Percentiles rank a stretch among this genome's conserved stretches.
Evolutionary conservation across 768 basidiomycete genomes (phyloP).

Genomic region (Pulveroboletus sp.): DNA sequence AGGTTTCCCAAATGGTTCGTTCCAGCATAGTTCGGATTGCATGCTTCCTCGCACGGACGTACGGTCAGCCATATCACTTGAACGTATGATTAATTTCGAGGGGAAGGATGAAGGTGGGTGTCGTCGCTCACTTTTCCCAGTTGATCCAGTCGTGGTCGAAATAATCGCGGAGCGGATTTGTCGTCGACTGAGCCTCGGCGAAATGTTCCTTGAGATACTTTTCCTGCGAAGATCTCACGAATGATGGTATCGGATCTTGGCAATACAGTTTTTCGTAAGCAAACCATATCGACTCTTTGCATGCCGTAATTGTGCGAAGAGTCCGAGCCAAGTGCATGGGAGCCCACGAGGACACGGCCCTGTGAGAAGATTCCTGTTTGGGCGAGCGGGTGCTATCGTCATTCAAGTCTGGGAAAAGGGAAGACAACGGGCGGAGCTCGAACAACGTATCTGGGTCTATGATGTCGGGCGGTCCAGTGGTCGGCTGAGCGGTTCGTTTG

Average conservation of each 20-base stretch:
- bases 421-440: conserved; percentile 29
- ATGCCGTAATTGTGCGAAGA: conserved; percentile 53
- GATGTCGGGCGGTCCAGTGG: conserved; percentile 16
- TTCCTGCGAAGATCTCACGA: conserved; percentile 35
- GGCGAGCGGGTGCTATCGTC: conserved; percentile 20
- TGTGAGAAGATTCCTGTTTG: conserved; percentile 20
- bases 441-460: conserved; percentile 31
- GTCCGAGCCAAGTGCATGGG: conserved; percentile 63
- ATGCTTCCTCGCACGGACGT: conserved; percentile 55
- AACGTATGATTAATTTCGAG: conserved; percentile 7
- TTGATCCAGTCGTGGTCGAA: conserved; percentile 66
- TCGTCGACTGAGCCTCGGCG: conserved; percentile 17
- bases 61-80: conserved; percentile 73
- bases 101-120: not conserved
- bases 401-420: conserved; percentile 24
- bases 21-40: conserved; percentile 47
- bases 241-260: conserved; percentile 37
- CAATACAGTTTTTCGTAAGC: conserved; percentile 52
- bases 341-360: conserved; percentile 42
- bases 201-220: conserved; percentile 25
- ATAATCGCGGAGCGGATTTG: conserved; percentile 45
- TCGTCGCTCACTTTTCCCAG: conserved; percentile 60
- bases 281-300: conserved; percentile 67
- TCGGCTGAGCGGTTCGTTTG: conserved; percentile 17
- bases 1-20: conserved; percentile 42